A percentile compares a stretch with the other conserved stretches of the same genome.
phyloP scores from a whole-genome alignment of 352 stramenopile genomes.

The Globisporangium parvum region DNA sequence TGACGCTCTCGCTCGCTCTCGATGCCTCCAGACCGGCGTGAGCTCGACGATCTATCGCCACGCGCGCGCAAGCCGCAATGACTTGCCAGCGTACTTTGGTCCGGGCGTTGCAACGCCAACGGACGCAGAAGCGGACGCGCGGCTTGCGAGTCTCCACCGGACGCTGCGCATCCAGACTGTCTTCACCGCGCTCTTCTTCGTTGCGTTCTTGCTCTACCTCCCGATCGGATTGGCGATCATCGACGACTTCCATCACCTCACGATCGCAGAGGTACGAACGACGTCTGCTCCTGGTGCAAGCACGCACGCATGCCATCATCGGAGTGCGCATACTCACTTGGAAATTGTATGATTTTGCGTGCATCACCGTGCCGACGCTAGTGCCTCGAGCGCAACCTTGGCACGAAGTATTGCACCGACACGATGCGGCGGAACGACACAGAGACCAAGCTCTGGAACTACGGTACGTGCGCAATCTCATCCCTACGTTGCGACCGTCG shows the following conservation, averaged over 20 bases:
- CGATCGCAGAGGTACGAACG: conserved; percentile 27
- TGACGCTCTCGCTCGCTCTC: background rate
- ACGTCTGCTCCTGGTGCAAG: background rate
- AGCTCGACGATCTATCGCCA: conserved; percentile 22
- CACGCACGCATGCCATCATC: background rate
- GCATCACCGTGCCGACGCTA: conserved; percentile 6
- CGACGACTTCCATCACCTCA: conserved; percentile 33
- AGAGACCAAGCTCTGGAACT: conserved; percentile 67
- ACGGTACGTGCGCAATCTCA: conserved; percentile 25
- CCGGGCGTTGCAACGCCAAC: conserved; percentile 9
- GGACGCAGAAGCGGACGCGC: conserved; percentile 12
- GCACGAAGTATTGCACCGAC: conserved; percentile 51
- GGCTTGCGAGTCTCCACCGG: conserved; percentile 21
- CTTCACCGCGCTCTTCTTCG: conserved; percentile 42
- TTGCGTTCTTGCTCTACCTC: conserved; percentile 65
- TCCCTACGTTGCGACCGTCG: too few relatives aligned
- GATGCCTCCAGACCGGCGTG: conserved; percentile 20
- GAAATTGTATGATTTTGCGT: background rate
- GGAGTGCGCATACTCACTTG: background rate
- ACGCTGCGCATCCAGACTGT: conserved; percentile 34
- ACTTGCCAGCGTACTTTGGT: conserved; percentile 1
- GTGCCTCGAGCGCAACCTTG: conserved; percentile 48
- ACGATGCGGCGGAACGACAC: conserved; percentile 50
- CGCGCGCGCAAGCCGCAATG: conserved; percentile 7
- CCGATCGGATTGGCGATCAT: conserved; percentile 52